Evolutionary conservation across 352 stramenopile species (phyloP).

Genomic region (Phytophthora chlamydospora): DNA sequence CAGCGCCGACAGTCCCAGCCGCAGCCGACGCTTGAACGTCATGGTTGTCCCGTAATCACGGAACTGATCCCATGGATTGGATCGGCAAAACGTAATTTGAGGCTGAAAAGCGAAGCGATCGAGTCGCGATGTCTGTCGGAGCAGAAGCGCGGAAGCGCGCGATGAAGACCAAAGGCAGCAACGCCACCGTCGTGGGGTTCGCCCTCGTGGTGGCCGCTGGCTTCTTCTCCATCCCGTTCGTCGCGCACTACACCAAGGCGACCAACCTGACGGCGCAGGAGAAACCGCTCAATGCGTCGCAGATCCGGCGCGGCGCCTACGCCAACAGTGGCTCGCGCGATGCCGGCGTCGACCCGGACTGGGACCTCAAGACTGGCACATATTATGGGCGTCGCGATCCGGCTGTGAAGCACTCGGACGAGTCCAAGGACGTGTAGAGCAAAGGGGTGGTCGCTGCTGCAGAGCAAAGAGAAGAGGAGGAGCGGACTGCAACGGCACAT

Average conservation of each 20-base stretch:
- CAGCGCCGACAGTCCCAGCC: too few species aligned
- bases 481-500: too few species aligned
- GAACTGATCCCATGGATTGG: too few species aligned
- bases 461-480: too few species aligned
- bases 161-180: slow-evolving; percentile 41
- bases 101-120: too few species aligned
- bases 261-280: slow-evolving; percentile 68
- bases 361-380: slow-evolving; percentile 74
- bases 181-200: slow-evolving; percentile 50
- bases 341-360: slow-evolving; percentile 82
- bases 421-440: slow-evolving; percentile 5
- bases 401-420: slow-evolving; percentile 28
- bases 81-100: too few species aligned
- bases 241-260: slow-evolving; percentile 75
- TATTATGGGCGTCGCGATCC: slow-evolving; percentile 57
- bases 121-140: too few species aligned
- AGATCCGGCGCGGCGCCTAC: slow-evolving; percentile 84
- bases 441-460: too few species aligned
- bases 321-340: slow-evolving; percentile 83
- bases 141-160: slow-evolving; percentile 27
- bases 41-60: too few species aligned
- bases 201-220: slow-evolving; percentile 51
- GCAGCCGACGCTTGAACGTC: too few species aligned
- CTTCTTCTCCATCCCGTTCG: slow-evolving; percentile 80
- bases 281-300: slow-evolving; percentile 65